Percentiles rank a stretch among this genome's conserved stretches.
These are phyloP conservation scores for Pythium guiyangense DNA, from an alignment of 352 stramenopile genomes.

Conservation along the genomic window DNA sequence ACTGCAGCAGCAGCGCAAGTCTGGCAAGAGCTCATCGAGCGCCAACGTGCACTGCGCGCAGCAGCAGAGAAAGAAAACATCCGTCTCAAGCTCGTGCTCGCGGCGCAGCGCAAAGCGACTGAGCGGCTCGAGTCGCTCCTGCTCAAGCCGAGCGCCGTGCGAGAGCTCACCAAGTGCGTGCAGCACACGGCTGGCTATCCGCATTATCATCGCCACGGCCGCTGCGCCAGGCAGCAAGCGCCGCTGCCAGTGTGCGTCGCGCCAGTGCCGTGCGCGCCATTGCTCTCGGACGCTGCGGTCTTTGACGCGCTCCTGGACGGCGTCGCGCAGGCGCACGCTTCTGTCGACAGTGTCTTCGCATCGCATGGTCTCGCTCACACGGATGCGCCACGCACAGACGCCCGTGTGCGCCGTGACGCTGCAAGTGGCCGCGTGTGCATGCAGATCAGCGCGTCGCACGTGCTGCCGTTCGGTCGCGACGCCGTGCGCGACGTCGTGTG, in stretches of 20 bases:
- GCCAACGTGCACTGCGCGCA: constrained; percentile 10
- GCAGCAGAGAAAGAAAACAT: too few relatives aligned
- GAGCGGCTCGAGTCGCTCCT: constrained; percentile 37
- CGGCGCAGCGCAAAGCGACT: constrained; percentile 38
- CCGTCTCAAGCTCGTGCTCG: too few relatives aligned
- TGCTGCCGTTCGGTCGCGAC: too few relatives aligned
- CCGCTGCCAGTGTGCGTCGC: not conserved
- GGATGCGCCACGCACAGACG: constrained; percentile 19
- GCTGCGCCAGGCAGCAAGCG: too few relatives aligned
- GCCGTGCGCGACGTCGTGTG: too few relatives aligned
- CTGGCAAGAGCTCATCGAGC: constrained; percentile 5
- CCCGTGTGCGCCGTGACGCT: constrained; percentile 14
- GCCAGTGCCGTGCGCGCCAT: not conserved
- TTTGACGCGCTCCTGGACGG: constrained; percentile 21
- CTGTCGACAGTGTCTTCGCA: constrained; percentile 21
- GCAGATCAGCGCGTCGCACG: too few relatives aligned
- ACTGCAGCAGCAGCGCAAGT: not conserved
- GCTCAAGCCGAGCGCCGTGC: constrained; percentile 21
- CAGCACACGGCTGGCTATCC: not conserved
- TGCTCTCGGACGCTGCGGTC: not conserved
- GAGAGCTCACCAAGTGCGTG: constrained; percentile 3
- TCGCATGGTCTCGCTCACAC: constrained; percentile 15
- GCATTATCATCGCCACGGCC: not conserved
- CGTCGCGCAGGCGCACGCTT: constrained; percentile 18
- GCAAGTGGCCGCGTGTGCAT: too few relatives aligned